These are phyloP conservation scores for Barnettozyma botsteinii DNA, from an alignment of 805 yeast species.

Conservation along the genomic window DNA sequence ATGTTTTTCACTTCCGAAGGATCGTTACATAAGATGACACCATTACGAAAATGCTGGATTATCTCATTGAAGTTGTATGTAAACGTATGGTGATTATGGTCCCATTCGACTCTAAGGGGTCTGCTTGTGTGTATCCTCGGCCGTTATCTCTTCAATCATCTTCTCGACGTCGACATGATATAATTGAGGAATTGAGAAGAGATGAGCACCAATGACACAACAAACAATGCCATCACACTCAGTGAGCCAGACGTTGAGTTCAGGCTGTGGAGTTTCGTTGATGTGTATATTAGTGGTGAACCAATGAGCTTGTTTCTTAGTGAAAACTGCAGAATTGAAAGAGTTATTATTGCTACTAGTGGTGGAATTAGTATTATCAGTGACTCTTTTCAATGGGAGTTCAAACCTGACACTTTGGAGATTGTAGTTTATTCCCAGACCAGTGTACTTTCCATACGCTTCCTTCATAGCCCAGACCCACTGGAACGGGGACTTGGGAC, in stretches of 20 bases:
- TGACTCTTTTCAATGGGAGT: constrained; percentile 1
- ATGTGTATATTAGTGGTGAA: neutral
- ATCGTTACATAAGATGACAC: too few relatives aligned
- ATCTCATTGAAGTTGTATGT: neutral
- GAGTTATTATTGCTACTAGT: too few relatives aligned
- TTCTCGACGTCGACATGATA: neutral
- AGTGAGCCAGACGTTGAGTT: neutral
- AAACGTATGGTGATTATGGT: neutral
- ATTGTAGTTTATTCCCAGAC: constrained; percentile 48
- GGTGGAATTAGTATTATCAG: constrained; percentile 5
- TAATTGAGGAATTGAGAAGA: neutral
- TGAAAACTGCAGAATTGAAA: neutral
- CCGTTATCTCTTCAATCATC: neutral
- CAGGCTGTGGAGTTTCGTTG: neutral
- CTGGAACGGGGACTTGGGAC: constrained; percentile 33
- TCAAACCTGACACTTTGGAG: constrained; percentile 27
- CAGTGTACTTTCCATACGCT: constrained; percentile 61
- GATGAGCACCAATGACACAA: neutral
- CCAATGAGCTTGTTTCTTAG: neutral
- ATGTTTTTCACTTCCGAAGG: too few relatives aligned
- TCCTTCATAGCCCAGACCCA: constrained; percentile 79
- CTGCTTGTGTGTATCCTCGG: neutral
- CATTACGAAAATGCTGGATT: neutral
- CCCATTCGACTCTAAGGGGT: neutral
- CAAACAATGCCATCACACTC: constrained; percentile 1